Conservation (phyloP, 495 filamentous ascomycete species). For the Choiromyces venosus region DNA sequence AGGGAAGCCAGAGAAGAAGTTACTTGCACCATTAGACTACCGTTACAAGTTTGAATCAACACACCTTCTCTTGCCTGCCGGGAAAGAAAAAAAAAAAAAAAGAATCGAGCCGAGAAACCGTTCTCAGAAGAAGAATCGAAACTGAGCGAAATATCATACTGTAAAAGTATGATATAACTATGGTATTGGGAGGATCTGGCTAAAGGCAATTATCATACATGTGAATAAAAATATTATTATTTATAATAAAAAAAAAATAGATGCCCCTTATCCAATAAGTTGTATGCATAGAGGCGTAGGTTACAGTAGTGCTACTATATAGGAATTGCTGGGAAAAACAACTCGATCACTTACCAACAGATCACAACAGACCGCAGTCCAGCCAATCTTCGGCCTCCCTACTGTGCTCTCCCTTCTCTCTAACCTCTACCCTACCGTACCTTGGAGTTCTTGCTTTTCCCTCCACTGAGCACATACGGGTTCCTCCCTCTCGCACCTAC, state of each 20-base stretch:
- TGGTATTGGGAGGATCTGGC: neutral
- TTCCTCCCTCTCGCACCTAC: conserved; percentile 12
- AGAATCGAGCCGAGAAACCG: neutral
- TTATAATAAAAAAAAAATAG: neutral
- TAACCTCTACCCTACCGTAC: conserved; percentile 11
- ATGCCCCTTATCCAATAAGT: neutral
- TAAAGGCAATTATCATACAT: neutral
- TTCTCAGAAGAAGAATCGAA: neutral
- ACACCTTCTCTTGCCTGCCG: neutral
- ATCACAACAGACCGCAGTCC: neutral
- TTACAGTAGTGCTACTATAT: neutral
- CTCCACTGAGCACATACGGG: conserved; percentile 9
- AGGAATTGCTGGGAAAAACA: neutral
- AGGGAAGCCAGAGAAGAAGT: neutral
- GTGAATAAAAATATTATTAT: no score
- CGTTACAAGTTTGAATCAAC: neutral
- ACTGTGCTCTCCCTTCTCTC: conserved; percentile 15
- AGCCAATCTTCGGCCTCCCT: neutral
- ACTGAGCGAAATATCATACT: neutral
- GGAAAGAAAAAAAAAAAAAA: no score
- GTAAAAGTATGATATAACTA: no score
- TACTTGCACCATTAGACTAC: neutral
- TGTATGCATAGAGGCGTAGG: neutral
- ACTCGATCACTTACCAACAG: neutral
- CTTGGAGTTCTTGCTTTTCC: conserved; percentile 13